Evolutionary conservation across 495 filamentous ascomycete species (phyloP), one percentile per base, ranked within the genome.

Genomic region (Thermochaetoides thermophila): DNA sequence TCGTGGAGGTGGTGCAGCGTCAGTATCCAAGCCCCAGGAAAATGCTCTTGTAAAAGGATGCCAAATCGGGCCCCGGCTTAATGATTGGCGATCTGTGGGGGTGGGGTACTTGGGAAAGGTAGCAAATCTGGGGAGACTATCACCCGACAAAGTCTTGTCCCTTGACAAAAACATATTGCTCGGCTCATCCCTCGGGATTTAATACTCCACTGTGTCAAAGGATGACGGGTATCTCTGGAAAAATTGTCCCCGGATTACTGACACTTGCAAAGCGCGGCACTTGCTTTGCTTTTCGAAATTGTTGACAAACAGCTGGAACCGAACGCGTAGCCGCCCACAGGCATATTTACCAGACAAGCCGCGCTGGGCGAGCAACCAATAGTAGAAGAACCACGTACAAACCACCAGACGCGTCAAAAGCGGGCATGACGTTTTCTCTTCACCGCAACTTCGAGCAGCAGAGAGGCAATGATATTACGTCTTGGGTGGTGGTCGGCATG

Each of bases 361-460:
- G 26, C 18, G 14, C 21, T 4, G n/a, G 15, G 13, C 24, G 39
- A 20, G 29, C 16, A 12, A 15, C 13, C 25, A 24, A 17, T 38
- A 30, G 36, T 30, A 35, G 27, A 21, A 35, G 18, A 29, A 32
- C 16, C 21, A 26, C 20, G 28, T n/a, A 12, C 9, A 14, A n/a
- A 28, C 31, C 27, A 31, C 24, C 16, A 26, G 26, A 42, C 31
- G 34, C 13, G 9, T 14, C 10, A 25, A 20, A 19, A 24, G 4
- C 17, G 32, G 20, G 12, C 23, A 31, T 17, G 27, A 30, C 31
- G 22, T n/a, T n/a, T n/a, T 30, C 23, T 8, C 14, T 21, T 45
- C 42, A 45, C 42, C 42, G 42, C 37, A 45, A 45, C 22, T 45
- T 45, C 34, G 42, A 34, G 40, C 20, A 10, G 12, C 35, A 23